Conservation (phyloP, 495 filamentous ascomycete genomes). For the Thozetella sp. region DNA sequence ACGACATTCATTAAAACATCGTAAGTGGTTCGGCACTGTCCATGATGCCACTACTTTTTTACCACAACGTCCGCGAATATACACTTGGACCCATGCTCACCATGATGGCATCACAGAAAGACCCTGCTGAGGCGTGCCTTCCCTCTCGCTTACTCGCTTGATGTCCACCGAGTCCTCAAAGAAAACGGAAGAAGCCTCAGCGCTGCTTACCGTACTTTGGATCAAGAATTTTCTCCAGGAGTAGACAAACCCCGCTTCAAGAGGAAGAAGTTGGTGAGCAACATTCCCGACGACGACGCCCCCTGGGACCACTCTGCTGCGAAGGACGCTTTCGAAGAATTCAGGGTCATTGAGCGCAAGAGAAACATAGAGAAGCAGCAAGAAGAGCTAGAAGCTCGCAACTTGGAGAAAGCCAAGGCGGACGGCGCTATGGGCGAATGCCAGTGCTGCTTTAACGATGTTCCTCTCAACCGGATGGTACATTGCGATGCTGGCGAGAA, state of each 20-base stretch:
- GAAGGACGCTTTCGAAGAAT: conserved; percentile 27
- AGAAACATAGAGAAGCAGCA: conserved; percentile 24
- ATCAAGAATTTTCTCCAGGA: conserved; percentile 14
- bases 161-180: conserved; percentile 14
- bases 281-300: conserved; percentile 2
- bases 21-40: conserved; percentile 9
- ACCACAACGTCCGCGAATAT: not conserved
- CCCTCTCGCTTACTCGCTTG: conserved; percentile 15
- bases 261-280: conserved; percentile 18
- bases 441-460: conserved; percentile 70
- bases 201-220: conserved; percentile 26
- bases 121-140: conserved; percentile 22
- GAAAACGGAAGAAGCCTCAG: conserved; percentile 22
- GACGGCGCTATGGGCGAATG: conserved; percentile 61
- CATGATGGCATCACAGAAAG: conserved; percentile 10
- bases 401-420: conserved; percentile 40
- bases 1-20: conserved; percentile 9
- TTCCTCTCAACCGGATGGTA: conserved; percentile 64
- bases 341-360: conserved; percentile 21
- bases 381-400: conserved; percentile 41
- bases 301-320: conserved; percentile 1
- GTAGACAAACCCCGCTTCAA: conserved; percentile 9
- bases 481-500: conserved; percentile 57
- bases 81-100: not conserved
- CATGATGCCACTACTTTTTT: not conserved